A percentile compares a stretch with the other conserved stretches of the same genome.
Conservation (phyloP, 371 early-diverging fungal genomes). For the Lichtheimia corymbifera region DNA sequence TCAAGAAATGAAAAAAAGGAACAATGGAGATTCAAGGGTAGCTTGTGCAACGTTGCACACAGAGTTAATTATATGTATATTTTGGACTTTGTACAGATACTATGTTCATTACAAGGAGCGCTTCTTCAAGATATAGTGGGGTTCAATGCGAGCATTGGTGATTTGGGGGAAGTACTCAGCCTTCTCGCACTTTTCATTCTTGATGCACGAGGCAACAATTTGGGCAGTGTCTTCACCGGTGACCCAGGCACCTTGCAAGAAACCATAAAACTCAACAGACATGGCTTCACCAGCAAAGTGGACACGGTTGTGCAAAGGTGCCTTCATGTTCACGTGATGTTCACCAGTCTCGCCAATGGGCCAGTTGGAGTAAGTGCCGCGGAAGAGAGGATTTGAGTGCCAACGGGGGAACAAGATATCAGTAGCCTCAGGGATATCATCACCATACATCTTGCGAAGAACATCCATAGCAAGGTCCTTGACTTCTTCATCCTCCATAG, state of each 20-base stretch:
- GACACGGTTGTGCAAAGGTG: slow-evolving; percentile 37
- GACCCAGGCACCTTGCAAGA: slow-evolving; percentile 50
- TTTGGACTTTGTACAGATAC: too few species aligned
- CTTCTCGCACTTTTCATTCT: slow-evolving; percentile 23
- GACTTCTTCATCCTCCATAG: slow-evolving; percentile 31
- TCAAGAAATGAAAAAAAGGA: too few species aligned
- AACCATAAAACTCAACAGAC: slow-evolving; percentile 40
- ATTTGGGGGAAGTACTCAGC: slow-evolving; percentile 37
- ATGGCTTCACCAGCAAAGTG: slow-evolving; percentile 53
- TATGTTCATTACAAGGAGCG: too few species aligned
- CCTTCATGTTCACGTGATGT: slow-evolving; percentile 49
- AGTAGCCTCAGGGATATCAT: slow-evolving; percentile 29
- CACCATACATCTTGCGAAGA: slow-evolving; percentile 35
- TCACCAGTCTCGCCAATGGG: slow-evolving; percentile 48
- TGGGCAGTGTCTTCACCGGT: slow-evolving; percentile 35
- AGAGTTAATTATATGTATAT: too few species aligned
- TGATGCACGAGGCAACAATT: slow-evolving; percentile 27
- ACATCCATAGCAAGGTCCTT: slow-evolving; percentile 29
- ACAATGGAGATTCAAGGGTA: too few species aligned
- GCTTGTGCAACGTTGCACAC: too few species aligned
- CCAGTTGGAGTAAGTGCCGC: slow-evolving; percentile 54
- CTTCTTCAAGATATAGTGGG: slow-evolving; percentile 4
- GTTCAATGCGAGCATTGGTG: slow-evolving; percentile 19
- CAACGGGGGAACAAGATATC: slow-evolving; percentile 45
- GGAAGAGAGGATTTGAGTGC: slow-evolving; percentile 46